phyloP scores from a whole-genome alignment of 108 stramenopile species.

The Pseudonitzschia multistriata region DNA sequence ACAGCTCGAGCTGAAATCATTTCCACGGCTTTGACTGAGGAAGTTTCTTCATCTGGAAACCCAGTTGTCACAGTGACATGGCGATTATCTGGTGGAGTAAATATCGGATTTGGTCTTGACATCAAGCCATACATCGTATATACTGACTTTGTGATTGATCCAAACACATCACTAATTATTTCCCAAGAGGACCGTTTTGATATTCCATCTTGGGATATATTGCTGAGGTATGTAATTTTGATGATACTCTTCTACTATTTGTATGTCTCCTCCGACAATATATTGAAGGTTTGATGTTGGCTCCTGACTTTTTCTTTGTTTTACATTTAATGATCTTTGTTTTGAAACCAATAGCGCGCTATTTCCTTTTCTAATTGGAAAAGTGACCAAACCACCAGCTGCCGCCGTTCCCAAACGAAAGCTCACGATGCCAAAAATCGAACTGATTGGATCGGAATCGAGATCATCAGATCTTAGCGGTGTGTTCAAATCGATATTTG shows the following conservation, averaged over 20 bases:
- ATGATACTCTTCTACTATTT: no score
- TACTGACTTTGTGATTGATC: conserved; percentile 73
- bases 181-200: conserved; percentile 83
- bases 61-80: conserved; percentile 72
- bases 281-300: background rate
- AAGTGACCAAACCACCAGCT: conserved; percentile 48
- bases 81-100: conserved; percentile 74
- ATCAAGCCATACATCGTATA: conserved; percentile 88
- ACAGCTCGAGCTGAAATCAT: conserved; percentile 77
- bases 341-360: conserved; percentile 21
- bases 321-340: background rate
- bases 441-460: background rate
- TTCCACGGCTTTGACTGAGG: conserved; percentile 45
- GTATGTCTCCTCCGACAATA: no score
- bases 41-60: conserved; percentile 20
- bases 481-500: background rate
- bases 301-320: background rate
- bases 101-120: conserved; percentile 66
- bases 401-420: conserved; percentile 41
- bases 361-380: conserved; percentile 77
- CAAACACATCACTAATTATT: conserved; percentile 55
- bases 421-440: conserved; percentile 29
- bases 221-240: conserved; percentile 33
- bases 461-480: background rate
- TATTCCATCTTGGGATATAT: conserved; percentile 59